Evolutionary conservation across 2,329 filamentous ascomycete species (phyloP).

Genomic region (Alternaria arbusti): DNA sequence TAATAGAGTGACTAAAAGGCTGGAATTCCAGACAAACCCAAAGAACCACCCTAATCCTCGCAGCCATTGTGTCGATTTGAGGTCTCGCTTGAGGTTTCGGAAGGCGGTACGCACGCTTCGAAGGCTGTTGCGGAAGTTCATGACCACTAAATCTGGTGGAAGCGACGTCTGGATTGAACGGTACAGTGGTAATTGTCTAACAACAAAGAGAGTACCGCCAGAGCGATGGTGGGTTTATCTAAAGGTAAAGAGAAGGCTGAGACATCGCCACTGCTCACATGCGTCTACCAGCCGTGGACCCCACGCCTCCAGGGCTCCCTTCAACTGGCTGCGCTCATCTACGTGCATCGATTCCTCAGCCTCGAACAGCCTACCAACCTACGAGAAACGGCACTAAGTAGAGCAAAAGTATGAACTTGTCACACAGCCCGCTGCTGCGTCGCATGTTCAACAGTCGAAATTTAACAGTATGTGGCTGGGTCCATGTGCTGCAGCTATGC

Average conservation of each 20-base stretch:
- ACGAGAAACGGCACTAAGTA: background rate
- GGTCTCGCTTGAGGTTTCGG: background rate
- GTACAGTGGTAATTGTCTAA: background rate
- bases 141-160: background rate
- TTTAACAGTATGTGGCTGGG: background rate
- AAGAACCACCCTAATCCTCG: background rate
- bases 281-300: background rate
- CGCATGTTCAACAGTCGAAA: background rate
- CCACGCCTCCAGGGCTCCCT: background rate
- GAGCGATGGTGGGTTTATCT: background rate
- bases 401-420: background rate
- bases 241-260: background rate
- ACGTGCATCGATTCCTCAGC: background rate
- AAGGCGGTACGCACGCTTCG: background rate
- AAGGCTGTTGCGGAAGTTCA: background rate
- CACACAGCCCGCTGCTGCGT: background rate
- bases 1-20: background rate
- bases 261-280: background rate
- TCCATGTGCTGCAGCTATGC: background rate
- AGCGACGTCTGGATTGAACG: background rate
- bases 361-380: background rate
- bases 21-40: background rate
- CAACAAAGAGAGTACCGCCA: background rate
- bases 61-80: background rate
- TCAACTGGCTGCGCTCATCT: background rate